Evolutionary conservation across 2,329 filamentous ascomycete species (phyloP).

Genomic region (Thielaviopsis euricoi): DNA sequence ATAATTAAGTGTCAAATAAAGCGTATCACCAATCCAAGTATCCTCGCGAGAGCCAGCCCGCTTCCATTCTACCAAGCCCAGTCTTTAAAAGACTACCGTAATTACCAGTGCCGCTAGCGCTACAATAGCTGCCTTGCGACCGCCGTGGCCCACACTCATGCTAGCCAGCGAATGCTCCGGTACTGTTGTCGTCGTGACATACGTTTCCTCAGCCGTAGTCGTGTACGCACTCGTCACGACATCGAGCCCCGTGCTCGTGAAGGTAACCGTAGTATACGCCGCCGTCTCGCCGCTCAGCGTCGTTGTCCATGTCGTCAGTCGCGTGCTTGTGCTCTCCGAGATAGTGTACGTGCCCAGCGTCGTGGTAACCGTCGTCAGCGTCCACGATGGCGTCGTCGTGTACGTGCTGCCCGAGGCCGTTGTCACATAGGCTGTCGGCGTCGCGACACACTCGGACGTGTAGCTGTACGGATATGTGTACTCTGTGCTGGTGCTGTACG

Average conservation of each 20-base stretch:
- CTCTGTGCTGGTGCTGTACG: not conserved
- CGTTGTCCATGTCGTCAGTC: slow-evolving; percentile 6
- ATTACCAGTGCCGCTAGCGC: not conserved
- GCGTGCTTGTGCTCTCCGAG: slow-evolving; percentile 1
- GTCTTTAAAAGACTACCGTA: not conserved
- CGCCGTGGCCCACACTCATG: not conserved
- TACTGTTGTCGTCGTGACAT: slow-evolving; percentile 7
- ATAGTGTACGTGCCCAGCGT: slow-evolving; percentile 9
- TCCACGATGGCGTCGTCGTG: not conserved
- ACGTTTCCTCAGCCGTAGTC: slow-evolving; percentile 7
- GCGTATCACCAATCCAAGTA: not conserved
- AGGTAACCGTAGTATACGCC: slow-evolving; percentile 9
- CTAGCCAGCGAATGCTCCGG: not conserved
- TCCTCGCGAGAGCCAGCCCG: not conserved
- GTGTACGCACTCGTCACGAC: slow-evolving; percentile 6
- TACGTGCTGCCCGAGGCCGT: not conserved
- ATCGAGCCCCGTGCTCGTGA: slow-evolving; percentile 3
- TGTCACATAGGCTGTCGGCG: not conserved
- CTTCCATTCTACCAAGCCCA: not conserved
- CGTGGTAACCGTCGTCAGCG: slow-evolving; percentile 8
- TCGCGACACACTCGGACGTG: not conserved
- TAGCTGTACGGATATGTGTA: not conserved
- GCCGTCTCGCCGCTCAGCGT: slow-evolving; percentile 7
- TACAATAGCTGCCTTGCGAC: not conserved
- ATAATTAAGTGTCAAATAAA: not conserved